Evolutionary conservation across 257 asterid species (phyloP), one percentile per base, ranked within the genome.

Genomic region (Nicotiana otophora): DNA sequence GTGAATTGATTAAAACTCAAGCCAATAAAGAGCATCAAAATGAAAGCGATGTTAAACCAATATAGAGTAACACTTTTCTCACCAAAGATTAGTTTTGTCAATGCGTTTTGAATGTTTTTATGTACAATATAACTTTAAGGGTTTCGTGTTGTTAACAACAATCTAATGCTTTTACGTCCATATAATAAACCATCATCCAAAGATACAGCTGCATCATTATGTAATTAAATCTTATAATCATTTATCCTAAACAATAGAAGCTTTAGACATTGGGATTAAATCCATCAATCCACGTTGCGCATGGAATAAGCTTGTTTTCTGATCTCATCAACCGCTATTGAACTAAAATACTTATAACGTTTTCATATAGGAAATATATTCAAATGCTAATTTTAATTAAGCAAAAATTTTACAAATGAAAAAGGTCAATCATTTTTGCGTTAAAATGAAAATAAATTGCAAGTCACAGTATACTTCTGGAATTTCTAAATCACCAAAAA

Each of bases 131-230:
- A 61, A 34, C 68, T 31, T 54, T 7, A 78, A 64, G 60, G 39
- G 23, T 79, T 39, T 79, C 74, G 82, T 79, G 74, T n/a, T 66
- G 57, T 79, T 79, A 36, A 12, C 72, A 31, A 36, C 10, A 74
- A 74, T 48, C 11, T 48, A 23, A 15, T 74, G 8, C 46, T 3
- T 33, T 17, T 33, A 67, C 51, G 79, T 23, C 39, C 62, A 74
- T 11, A 48, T 74, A 23, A 74, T 74, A 20, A 12, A 72, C 61
- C 26, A 34, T 60, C 36, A 78, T 57, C 55, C 57, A 58, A 78
- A 28, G 0, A 31, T 5, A 78, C 33, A 54, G 54, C 82, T 54
- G 54, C 69, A 19, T 78, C 33, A 78, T 60, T 26, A 14, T 19
- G 10, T 19, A 33, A 60, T 36, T 36, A 23, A 9, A 34, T 34